A percentile compares a stretch with the other conserved stretches of the same genome.
Evolutionary conservation across 2,329 filamentous ascomycete genomes (phyloP).

Genomic region (Pezicula neosporulosa): DNA sequence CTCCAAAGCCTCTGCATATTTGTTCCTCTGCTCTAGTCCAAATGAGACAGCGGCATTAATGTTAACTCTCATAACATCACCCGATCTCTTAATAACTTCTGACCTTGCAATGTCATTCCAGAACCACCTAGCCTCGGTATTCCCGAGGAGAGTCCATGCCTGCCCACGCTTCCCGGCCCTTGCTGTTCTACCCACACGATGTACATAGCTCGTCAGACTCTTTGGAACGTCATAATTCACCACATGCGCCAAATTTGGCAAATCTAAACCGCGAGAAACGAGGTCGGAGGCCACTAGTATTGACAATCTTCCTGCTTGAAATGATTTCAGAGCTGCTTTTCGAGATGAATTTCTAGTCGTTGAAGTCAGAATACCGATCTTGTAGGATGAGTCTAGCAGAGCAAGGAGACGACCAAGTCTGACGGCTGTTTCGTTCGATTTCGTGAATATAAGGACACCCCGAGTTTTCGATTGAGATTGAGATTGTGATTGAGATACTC

Average conservation of each 20-base stretch:
- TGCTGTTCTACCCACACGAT: constrained; percentile 88
- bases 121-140: constrained; percentile 81
- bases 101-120: constrained; percentile 73
- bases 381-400: constrained; percentile 57
- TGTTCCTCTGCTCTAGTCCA: constrained; percentile 34
- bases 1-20: constrained; percentile 52
- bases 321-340: constrained; percentile 64
- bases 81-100: constrained; percentile 42
- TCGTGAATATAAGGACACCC: constrained; percentile 76
- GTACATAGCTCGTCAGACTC: constrained; percentile 79
- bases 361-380: constrained; percentile 71
- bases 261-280: constrained; percentile 86
- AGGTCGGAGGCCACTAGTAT: constrained; percentile 89
- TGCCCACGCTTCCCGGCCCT: constrained; percentile 72
- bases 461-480: constrained; percentile 14
- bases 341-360: constrained; percentile 71
- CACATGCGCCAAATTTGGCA: constrained; percentile 75
- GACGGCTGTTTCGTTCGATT: constrained; percentile 84
- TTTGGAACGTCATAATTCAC: constrained; percentile 91
- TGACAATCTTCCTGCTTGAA: constrained; percentile 57
- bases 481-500: constrained; percentile 6
- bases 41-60: constrained; percentile 33
- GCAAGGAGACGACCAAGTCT: constrained; percentile 78
- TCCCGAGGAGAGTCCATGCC: constrained; percentile 83
- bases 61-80: constrained; percentile 38